Evolutionary conservation across 2,329 filamentous ascomycete species (phyloP).

Genomic region (Thelonectria discophora): DNA sequence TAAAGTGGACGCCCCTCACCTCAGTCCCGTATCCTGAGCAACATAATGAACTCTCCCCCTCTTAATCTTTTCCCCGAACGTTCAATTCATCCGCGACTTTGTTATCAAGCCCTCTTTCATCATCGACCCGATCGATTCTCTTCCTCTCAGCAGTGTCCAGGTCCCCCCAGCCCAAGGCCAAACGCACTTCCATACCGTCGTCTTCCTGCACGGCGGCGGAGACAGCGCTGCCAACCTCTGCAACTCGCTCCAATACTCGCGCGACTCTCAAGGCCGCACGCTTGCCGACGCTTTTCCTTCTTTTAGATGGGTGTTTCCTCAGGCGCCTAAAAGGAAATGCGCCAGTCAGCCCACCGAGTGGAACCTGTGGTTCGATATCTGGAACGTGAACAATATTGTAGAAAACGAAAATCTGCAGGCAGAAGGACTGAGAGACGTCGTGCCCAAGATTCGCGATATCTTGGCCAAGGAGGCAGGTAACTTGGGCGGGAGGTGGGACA

Average conservation of each 20-base stretch:
- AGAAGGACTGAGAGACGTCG: constrained; percentile 52
- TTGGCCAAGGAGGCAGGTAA: constrained; percentile 47
- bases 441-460: constrained; percentile 44
- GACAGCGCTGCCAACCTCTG: constrained; percentile 48
- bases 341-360: constrained; percentile 32
- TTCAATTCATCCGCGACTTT: neutral
- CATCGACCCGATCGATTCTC: constrained; percentile 10
- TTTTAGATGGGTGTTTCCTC: constrained; percentile 60
- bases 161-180: constrained; percentile 20
- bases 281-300: constrained; percentile 54
- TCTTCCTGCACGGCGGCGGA: constrained; percentile 57
- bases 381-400: constrained; percentile 51
- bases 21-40: neutral
- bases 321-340: constrained; percentile 25
- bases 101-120: neutral
- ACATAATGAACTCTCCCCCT: neutral
- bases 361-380: constrained; percentile 63
- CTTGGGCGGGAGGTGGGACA: constrained; percentile 49
- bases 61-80: neutral
- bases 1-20: constrained; percentile 1
- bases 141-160: constrained; percentile 12
- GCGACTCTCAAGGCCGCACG: constrained; percentile 42
- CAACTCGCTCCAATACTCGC: constrained; percentile 40
- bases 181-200: constrained; percentile 49
- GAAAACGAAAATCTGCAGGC: constrained; percentile 55